These are phyloP conservation scores for Candida insectorum DNA, from an alignment of 805 yeast species.

Conservation along the genomic window DNA sequence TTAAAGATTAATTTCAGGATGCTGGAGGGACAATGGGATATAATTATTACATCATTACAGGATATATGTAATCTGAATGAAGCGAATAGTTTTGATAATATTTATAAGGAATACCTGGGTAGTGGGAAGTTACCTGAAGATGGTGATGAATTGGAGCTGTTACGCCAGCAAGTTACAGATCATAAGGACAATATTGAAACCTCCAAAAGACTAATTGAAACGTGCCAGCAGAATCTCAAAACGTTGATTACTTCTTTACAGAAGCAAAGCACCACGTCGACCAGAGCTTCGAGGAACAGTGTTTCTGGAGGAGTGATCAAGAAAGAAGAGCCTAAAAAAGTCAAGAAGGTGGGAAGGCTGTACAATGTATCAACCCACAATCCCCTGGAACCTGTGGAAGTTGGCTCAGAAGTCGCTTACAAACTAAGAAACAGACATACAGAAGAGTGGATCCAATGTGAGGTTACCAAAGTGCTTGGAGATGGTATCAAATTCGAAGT, in stretches of 20 bases:
- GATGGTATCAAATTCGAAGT: conserved; percentile 82
- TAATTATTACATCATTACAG: conserved; percentile 61
- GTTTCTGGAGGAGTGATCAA: conserved; percentile 10
- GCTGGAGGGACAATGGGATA: conserved; percentile 48
- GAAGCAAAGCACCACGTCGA: conserved; percentile 9
- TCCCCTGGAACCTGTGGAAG: conserved; percentile 51
- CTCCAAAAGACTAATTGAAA: conserved; percentile 34
- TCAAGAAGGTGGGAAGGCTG: conserved; percentile 39
- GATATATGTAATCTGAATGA: conserved; percentile 66
- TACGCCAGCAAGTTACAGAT: conserved; percentile 40
- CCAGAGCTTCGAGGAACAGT: not conserved
- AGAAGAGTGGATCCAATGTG: conserved; percentile 98
- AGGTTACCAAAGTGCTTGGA: conserved; percentile 69
- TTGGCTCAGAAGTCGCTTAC: conserved; percentile 88
- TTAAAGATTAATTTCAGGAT: not conserved
- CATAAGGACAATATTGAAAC: conserved; percentile 61
- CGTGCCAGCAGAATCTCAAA: conserved; percentile 45
- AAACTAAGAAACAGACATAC: conserved; percentile 64
- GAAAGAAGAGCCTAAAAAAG: conserved; percentile 3
- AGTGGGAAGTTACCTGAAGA: conserved; percentile 26
- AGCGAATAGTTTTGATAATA: conserved; percentile 45
- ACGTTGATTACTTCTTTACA: conserved; percentile 36
- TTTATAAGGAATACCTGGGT: conserved; percentile 13
- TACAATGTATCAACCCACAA: conserved; percentile 55
- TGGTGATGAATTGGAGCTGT: conserved; percentile 36